phyloP scores from a whole-genome alignment of 164 flowering plant genomes.

The Litsea cubeba region DNA sequence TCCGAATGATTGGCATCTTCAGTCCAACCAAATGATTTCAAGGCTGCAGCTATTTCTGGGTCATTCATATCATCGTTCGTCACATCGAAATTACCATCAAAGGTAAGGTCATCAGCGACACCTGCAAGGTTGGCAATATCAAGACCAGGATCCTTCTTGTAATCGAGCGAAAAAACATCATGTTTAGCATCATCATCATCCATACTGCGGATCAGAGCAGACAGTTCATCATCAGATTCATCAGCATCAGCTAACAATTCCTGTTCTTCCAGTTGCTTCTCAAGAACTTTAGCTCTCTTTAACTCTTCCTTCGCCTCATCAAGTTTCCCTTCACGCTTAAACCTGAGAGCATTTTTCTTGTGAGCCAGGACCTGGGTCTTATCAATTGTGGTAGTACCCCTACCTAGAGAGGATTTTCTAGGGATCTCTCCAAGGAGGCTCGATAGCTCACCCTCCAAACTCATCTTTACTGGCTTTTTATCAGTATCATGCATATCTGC shows the following conservation, averaged over 20 bases:
- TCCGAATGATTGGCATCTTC: constrained; percentile 44
- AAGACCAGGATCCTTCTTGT: constrained; percentile 24
- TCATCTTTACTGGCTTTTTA: constrained; percentile 42
- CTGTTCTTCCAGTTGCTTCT: constrained; percentile 82
- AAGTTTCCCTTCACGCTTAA: constrained; percentile 90
- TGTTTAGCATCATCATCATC: constrained; percentile 32
- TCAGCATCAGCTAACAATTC: constrained; percentile 71
- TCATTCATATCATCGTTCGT: constrained; percentile 83
- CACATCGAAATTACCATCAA: constrained; percentile 60
- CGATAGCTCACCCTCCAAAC: constrained; percentile 80
- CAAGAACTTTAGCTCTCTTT: constrained; percentile 79
- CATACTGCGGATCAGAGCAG: constrained; percentile 58
- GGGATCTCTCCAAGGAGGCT: constrained; percentile 57
- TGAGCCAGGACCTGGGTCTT: constrained; percentile 58
- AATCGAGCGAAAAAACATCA: constrained; percentile 25
- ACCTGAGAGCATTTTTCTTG: constrained; percentile 68
- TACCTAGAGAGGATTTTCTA: constrained; percentile 26
- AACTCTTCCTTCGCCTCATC: constrained; percentile 96
- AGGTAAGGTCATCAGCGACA: constrained; percentile 35
- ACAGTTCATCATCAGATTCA: constrained; percentile 89
- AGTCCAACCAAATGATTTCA: constrained; percentile 77
- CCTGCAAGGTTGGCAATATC: constrained; percentile 40
- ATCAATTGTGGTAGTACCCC: constrained; percentile 31
- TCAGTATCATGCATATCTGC: constrained; percentile 55
- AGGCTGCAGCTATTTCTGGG: constrained; percentile 68